Conservation (phyloP, 2,329 filamentous ascomycete genomes). For the Fusarium proliferatum region DNA sequence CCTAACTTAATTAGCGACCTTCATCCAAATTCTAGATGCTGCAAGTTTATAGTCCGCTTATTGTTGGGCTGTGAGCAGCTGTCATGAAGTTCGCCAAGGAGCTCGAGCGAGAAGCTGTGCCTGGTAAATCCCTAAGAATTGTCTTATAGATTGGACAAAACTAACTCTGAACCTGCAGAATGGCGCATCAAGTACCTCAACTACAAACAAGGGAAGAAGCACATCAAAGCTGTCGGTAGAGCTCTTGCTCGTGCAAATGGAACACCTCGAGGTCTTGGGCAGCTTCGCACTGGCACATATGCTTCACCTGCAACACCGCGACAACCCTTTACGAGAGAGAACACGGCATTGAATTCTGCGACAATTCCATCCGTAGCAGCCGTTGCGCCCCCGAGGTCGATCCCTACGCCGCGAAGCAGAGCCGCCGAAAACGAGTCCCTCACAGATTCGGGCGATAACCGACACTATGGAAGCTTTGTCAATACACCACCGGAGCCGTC, state of each 20-base stretch:
- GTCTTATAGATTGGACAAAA: neutral
- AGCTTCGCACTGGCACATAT: conserved; percentile 49
- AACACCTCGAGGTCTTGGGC: conserved; percentile 57
- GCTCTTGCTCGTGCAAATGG: conserved; percentile 73
- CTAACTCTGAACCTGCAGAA: conserved; percentile 60
- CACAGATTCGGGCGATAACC: conserved; percentile 51
- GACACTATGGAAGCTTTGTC: conserved; percentile 66
- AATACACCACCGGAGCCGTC: conserved; percentile 52
- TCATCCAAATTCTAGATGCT: conserved; percentile 25
- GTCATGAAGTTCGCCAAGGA: conserved; percentile 78
- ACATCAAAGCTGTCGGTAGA: conserved; percentile 83
- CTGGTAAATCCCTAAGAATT: conserved; percentile 63
- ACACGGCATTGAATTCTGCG: conserved; percentile 9
- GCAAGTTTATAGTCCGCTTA: conserved; percentile 16
- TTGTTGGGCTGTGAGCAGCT: conserved; percentile 21
- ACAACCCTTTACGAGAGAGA: conserved; percentile 18
- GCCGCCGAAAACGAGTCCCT: conserved; percentile 55
- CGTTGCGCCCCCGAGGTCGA: conserved; percentile 24
- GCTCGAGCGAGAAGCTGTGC: conserved; percentile 87
- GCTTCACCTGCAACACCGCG: conserved; percentile 36
- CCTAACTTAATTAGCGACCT: neutral
- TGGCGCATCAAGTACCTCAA: conserved; percentile 95
- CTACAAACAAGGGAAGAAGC: conserved; percentile 96
- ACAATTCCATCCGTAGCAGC: conserved; percentile 23
- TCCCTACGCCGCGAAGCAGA: conserved; percentile 32